phyloP scores from a whole-genome alignment of 2,329 filamentous ascomycete genomes.

The Pseudogymnoascus sp. region DNA sequence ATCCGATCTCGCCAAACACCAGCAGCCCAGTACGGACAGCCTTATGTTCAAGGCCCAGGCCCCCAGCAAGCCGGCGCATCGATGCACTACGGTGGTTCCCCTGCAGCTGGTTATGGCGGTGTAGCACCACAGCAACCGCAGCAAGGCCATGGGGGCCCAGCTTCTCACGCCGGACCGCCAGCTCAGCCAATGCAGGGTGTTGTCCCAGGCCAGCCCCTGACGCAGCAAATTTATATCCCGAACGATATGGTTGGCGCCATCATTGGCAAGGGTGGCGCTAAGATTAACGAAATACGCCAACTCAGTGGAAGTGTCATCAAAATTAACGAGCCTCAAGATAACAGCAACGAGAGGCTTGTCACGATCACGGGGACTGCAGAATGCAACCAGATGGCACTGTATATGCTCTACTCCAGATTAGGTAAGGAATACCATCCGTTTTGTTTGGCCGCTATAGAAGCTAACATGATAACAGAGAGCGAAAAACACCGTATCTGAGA shows the following conservation, averaged over 20 bases:
- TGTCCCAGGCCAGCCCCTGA: constrained; percentile 75
- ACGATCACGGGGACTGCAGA: constrained; percentile 97
- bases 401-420: constrained; percentile 97
- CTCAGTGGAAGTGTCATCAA: constrained; percentile 98
- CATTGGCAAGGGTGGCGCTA: constrained; percentile 95
- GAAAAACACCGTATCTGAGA: constrained; percentile 64
- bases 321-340: constrained; percentile 98
- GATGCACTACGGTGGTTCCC: constrained; percentile 61
- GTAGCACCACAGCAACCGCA: constrained; percentile 72
- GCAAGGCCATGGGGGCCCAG: constrained; percentile 55
- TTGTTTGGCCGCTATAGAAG: constrained; percentile 8
- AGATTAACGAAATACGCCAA: constrained; percentile 98
- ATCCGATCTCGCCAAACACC: constrained; percentile 67
- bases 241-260: constrained; percentile 99
- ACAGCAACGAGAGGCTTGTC: constrained; percentile 94
- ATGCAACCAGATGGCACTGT: constrained; percentile 99
- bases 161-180: constrained; percentile 60
- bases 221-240: constrained; percentile 97
- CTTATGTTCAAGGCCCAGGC: constrained; percentile 46
- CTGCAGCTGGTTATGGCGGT: constrained; percentile 65
- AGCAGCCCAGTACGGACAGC: constrained; percentile 62
- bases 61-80: constrained; percentile 50
- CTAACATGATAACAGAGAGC: constrained; percentile 46
- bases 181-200: constrained; percentile 67
- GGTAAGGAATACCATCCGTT: constrained; percentile 45